phyloP scores from a whole-genome alignment of 2,329 filamentous ascomycete species.

The Coniochaeta pulveracea region DNA sequence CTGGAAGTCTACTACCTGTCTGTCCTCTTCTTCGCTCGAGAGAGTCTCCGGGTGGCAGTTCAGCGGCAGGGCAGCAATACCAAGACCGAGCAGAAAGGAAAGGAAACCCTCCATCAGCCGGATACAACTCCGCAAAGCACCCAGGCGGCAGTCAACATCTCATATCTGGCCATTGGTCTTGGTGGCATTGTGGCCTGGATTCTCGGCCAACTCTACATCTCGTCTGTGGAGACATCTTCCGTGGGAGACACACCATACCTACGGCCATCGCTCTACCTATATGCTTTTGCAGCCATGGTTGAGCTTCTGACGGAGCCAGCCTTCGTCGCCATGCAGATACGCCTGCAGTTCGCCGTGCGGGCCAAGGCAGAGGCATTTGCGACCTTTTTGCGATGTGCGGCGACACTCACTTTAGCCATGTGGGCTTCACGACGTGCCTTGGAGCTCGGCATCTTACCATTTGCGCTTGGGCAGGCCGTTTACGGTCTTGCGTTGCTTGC shows the following conservation, averaged over 20 bases:
- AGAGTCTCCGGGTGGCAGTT: constrained; percentile 82
- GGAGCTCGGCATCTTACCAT: constrained; percentile 69
- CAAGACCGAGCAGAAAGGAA: constrained; percentile 9
- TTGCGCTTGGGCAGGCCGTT: constrained; percentile 73
- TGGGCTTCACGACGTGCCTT: constrained; percentile 41
- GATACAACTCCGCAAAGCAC: constrained; percentile 21
- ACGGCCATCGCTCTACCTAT: constrained; percentile 36
- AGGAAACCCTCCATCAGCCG: no score
- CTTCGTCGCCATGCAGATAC: constrained; percentile 78
- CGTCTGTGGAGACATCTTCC: constrained; percentile 32
- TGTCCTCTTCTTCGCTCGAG: constrained; percentile 87
- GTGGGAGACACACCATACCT: constrained; percentile 54
- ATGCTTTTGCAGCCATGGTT: constrained; percentile 46
- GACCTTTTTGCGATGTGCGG: constrained; percentile 64
- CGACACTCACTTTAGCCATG: constrained; percentile 61
- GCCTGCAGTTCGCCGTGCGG: constrained; percentile 67
- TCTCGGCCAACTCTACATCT: constrained; percentile 59
- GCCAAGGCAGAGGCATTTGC: constrained; percentile 76
- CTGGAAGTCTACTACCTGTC: constrained; percentile 88
- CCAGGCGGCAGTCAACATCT: constrained; percentile 80
- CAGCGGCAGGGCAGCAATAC: constrained; percentile 57
- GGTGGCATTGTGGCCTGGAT: constrained; percentile 53
- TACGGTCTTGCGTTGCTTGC: constrained; percentile 60
- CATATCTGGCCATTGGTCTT: constrained; percentile 64
- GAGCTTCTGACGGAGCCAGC: constrained; percentile 81